phyloP scores from a whole-genome alignment of 495 filamentous ascomycete species.

The Aspergillus mulundensis region DNA sequence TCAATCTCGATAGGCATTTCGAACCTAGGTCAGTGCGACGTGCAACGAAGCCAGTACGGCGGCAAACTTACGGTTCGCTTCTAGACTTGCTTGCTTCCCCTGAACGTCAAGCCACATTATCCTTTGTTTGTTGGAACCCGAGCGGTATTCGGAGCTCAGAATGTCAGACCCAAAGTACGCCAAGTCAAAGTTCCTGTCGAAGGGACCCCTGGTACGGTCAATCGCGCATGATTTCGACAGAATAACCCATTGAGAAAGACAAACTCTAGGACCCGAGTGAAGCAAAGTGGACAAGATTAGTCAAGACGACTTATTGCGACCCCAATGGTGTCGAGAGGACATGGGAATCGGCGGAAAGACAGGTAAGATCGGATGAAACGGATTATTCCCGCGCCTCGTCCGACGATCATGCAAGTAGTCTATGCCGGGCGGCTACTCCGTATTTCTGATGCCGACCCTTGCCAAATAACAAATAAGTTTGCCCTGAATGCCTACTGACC shows the following conservation, averaged over 20 bases:
- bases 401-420: background rate
- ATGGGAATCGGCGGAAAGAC: slow-evolving; percentile 79
- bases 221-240: background rate
- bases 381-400: background rate
- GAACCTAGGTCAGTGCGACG: background rate
- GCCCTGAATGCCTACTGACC: slow-evolving; percentile 5
- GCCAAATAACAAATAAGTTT: background rate
- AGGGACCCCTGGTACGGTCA: slow-evolving; percentile 19
- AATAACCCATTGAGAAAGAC: background rate
- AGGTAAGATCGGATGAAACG: slow-evolving; percentile 28
- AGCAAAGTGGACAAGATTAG: slow-evolving; percentile 70
- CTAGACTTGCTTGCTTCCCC: background rate
- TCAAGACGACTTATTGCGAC: slow-evolving; percentile 70
- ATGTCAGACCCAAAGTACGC: slow-evolving; percentile 13
- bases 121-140: background rate
- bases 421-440: background rate
- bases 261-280: slow-evolving; percentile 44
- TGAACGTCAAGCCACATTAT: background rate
- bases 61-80: background rate
- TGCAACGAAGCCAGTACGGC: background rate
- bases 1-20: background rate
- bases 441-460: background rate
- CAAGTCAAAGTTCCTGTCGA: slow-evolving; percentile 16
- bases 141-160: background rate
- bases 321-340: slow-evolving; percentile 63